Base-by-base conservation (phyloP, 1,284 basidiomycete genomes). In the Farysia itapuensis region DNA sequence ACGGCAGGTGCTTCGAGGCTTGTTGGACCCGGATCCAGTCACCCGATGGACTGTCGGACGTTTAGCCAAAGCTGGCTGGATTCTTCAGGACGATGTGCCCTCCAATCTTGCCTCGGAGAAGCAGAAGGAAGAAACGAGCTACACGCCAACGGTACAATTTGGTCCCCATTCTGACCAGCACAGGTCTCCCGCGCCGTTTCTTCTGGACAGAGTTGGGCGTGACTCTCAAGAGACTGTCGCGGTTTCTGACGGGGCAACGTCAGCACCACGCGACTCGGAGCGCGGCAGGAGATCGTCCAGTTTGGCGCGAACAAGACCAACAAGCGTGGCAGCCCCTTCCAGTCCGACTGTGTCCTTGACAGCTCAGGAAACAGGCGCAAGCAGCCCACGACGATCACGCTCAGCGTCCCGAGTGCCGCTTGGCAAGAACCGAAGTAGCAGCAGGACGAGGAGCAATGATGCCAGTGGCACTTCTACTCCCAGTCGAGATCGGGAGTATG, bases 1-100 rank as follows among this genome's bases (percentile, higher is more conserved):
- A n/a, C 31, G 70, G 19, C 48, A 63, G 35, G 58, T 67, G 13
- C 47, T 72, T 6, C 47, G 52, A 14, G 67, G 64, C 5, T 38
- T 72, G 13, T 35, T 72, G 15, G 56, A 68, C 21, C 58, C 61
- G 8, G 67, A 72, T n/a, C 60, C 70, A 18, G 32, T 38, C n/a
- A 40, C 47, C 28, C 54, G 70, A n/a, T 72, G 70, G 70, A 70
- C 64, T 6, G 39, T 72, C 26, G 52, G 63, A 22, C 26, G 45
- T 33, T 40, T 71, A 5, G 41, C 43, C 16, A 25, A 39, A 1
- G 52, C 51, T 20, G 32, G 48, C 1, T 68, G 66, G 63, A 39
- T 68, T n/a, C 46, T 39, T 8, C 42, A 39, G 15, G 45, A 48
- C 5, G 43, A 43, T 3, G 11, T 11, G 31, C 31, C 16, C 12